phyloP scores from a whole-genome alignment of 192 early-diverging fungal species.

The Rhizophagus prolifer region DNA sequence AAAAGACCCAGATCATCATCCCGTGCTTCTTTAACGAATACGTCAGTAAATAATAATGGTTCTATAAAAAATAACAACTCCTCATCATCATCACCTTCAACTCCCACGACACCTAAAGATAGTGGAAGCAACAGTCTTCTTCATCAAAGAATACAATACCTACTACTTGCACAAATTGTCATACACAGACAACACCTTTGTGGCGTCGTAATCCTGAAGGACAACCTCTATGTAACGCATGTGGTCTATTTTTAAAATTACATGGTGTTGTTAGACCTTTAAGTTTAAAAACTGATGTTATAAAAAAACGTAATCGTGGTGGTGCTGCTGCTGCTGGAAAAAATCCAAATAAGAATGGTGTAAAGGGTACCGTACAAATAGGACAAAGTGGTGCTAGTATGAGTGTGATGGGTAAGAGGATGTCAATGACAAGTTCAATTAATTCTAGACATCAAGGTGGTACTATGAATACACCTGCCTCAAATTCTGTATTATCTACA shows the following conservation, averaged over 20 bases:
- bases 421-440: slow-evolving; percentile 9
- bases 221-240: slow-evolving; percentile 94
- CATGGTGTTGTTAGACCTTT: slow-evolving; percentile 88
- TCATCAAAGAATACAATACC: slow-evolving; percentile 38
- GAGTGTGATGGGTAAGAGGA: slow-evolving; percentile 23
- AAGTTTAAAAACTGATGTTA: slow-evolving; percentile 84
- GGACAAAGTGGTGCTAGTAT: slow-evolving; percentile 14
- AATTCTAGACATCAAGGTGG: neutral
- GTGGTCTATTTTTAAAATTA: slow-evolving; percentile 93
- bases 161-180: slow-evolving; percentile 80
- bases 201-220: slow-evolving; percentile 93
- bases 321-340: slow-evolving; percentile 13
- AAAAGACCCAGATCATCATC: slow-evolving; percentile 31
- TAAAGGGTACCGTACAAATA: slow-evolving; percentile 8
- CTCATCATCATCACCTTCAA: slow-evolving; percentile 23
- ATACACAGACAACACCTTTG: slow-evolving; percentile 86
- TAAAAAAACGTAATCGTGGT: slow-evolving; percentile 85
- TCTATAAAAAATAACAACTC: slow-evolving; percentile 31
- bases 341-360: slow-evolving; percentile 4
- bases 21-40: slow-evolving; percentile 6
- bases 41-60: slow-evolving; percentile 8
- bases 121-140: slow-evolving; percentile 25
- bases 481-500: slow-evolving; percentile 1
- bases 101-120: slow-evolving; percentile 22
- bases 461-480: neutral